Percentiles rank a stretch among this genome's conserved stretches.
phyloP scores from a whole-genome alignment of 2,329 filamentous ascomycete genomes.

The Penicillium sp. region DNA sequence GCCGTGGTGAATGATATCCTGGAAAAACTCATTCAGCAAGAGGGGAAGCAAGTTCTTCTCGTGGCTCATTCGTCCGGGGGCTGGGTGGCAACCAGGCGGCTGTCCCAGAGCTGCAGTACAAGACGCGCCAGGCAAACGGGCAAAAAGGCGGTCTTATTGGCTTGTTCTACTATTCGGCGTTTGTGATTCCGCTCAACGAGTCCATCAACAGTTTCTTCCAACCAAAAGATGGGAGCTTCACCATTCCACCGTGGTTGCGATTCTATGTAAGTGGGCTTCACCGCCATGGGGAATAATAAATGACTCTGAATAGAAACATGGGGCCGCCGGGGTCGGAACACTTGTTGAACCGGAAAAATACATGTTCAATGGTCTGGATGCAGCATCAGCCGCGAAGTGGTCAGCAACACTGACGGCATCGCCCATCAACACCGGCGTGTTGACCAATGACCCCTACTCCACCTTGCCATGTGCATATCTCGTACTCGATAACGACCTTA shows the following conservation, averaged over 20 bases:
- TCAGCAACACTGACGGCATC: slow-evolving; percentile 25
- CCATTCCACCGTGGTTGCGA: background rate
- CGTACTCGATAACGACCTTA: slow-evolving; percentile 30
- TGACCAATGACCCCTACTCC: slow-evolving; percentile 35
- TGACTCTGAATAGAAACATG: slow-evolving; percentile 15
- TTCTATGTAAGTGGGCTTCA: background rate
- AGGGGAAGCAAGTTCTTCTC: background rate
- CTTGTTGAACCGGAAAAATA: slow-evolving; percentile 24
- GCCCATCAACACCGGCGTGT: slow-evolving; percentile 24
- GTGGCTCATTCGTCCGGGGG: background rate
- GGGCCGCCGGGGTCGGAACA: slow-evolving; percentile 22
- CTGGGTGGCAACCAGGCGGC: background rate
- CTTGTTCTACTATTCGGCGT: background rate
- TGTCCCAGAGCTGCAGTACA: background rate
- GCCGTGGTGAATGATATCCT: background rate
- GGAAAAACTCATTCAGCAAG: background rate
- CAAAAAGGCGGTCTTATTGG: background rate
- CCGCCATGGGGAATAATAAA: background rate
- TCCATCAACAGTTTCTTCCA: background rate
- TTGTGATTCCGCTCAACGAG: background rate
- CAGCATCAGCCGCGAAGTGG: slow-evolving; percentile 24
- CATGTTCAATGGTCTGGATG: slow-evolving; percentile 31
- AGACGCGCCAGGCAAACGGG: background rate
- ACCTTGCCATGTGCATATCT: slow-evolving; percentile 36
- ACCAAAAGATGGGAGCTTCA: background rate